These are phyloP conservation scores for Paraglomus occultum DNA, from an alignment of 192 early-diverging fungal species.

Conservation along the genomic window DNA sequence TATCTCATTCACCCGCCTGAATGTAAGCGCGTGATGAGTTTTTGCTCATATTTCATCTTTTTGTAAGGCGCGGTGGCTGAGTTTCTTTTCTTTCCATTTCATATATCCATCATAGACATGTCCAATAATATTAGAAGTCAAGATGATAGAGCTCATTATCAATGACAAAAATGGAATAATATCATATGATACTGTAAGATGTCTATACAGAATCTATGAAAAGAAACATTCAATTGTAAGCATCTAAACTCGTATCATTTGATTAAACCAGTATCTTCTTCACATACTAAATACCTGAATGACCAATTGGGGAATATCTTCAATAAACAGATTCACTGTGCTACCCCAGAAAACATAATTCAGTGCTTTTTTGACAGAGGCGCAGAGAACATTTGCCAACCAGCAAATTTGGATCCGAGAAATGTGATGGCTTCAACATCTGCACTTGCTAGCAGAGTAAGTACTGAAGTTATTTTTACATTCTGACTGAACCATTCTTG, in stretches of 20 bases:
- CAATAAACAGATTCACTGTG: conserved; percentile 10
- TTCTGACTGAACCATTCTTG: conserved; percentile 2
- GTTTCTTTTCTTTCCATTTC: too few species aligned
- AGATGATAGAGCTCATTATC: background rate
- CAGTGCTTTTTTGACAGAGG: conserved; percentile 2
- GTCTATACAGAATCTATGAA: background rate
- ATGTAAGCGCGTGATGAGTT: conserved; percentile 2
- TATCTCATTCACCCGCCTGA: too few species aligned
- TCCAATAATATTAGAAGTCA: conserved; percentile 6
- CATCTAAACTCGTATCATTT: background rate
- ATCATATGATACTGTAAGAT: conserved; percentile 5
- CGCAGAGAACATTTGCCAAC: conserved; percentile 4
- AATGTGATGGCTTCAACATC: conserved; percentile 17
- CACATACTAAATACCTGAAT: conserved; percentile 23
- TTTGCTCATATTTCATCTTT: background rate
- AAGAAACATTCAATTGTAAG: background rate
- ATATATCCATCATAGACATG: background rate
- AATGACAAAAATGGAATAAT: conserved; percentile 17
- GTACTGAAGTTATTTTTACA: conserved; percentile 3
- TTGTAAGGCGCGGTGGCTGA: background rate
- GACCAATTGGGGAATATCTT: conserved; percentile 22
- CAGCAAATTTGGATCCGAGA: conserved; percentile 18
- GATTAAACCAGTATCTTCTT: background rate
- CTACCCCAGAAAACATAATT: conserved; percentile 13
- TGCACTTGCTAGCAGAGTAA: conserved; percentile 11